Evolutionary conservation across 768 basidiomycete species (phyloP), one percentile per base, ranked within the genome.

Genomic region (Phanerodontia chrysosporium): DNA sequence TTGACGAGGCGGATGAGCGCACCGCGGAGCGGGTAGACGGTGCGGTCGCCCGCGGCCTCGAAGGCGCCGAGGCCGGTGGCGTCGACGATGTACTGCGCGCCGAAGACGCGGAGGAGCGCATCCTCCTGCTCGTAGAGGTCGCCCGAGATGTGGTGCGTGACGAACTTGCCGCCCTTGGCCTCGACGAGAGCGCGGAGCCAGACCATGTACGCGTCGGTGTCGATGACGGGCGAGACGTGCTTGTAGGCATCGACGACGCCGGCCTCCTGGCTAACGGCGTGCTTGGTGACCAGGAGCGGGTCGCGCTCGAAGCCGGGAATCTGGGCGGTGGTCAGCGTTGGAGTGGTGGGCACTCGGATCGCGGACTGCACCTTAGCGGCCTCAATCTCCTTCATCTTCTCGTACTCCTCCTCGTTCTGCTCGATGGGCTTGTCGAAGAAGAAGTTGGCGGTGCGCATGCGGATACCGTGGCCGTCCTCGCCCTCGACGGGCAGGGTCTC

Each of bases 241-340:
- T 72, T 65, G 59, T 75, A 75, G n/a, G 73, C 70, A 39, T 75
- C 73, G 18, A 72, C 68, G 32, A 69, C 72, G 16, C 73, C 72
- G 28, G 62, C 64, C 39, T 58, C 56, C 44, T 52, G 64, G 62
- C 71, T 71, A 48, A 74, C 70, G 7, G 65, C 61, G 35, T 69
- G 70, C 52, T 69, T 58, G 16, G 57, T 57, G 28, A 71, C 65
- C 30, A 74, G 62, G 29, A 42, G 61, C n/a, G 39, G 14, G 44
- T 52, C 58, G 48, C 58, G 61, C 32, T 60, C 29, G 65, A 66
- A 71, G 12, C 67, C 70, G 29, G 65, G 62, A 49, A 73, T 67
- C 60, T 69, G 59, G 1, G 14, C 16, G 12, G 29, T 18, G 1
- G 48, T 46, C 46, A 57, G 32, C 49, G 2, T 9, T 56, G 10